Base-by-base conservation (phyloP, 2,329 filamentous ascomycete species). In the Boeremia exigua region DNA sequence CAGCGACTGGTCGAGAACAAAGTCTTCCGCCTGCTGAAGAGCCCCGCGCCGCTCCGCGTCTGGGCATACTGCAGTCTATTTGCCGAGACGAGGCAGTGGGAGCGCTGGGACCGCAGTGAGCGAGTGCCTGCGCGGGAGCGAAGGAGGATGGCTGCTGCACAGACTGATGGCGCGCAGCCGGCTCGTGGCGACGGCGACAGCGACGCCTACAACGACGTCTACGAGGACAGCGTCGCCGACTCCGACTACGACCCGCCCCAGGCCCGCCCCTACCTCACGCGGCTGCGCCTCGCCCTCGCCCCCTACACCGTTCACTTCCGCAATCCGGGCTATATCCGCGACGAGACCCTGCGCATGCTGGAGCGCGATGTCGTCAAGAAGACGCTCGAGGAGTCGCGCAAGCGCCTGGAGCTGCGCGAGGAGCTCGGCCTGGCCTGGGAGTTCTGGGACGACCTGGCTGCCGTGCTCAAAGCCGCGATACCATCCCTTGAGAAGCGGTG, bases 401-500 rank as follows among this genome's bases (percentile, higher is more conserved):
- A 82, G 59, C 81, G 82, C 60, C 78, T 81, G 37, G 81, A 84
- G 63, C 79, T 85, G 55, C 79, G 84, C 56, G 79, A 84, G 62
- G 81, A 82, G 60, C 78, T 88, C 28, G 86, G 85, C 33, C 76
- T 82, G 59, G 81, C 83, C 37, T 76, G 79, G 33, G 77, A 81
- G 50, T 81, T 86, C 62, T 88, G 86, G 86, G 78, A 83, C 62
- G 84, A 85, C 34, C 78, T 87, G 43, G 81, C 82, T 28, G 79
- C 79, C 40, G 79, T 87, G 19, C 76, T 88, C 57, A 82, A 81
- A 47, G 81, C 83, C 54, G 86, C 85, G 15, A 83, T 87, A 15
- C 84, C 84, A 2, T 84, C 84, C 33, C 79, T 88, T 38, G 85
- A 87, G 67, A 79, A 80, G 30, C 83, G 86, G 60, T 87, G 83